Evolutionary conservation across 192 early-diverging fungal genomes (phyloP), one percentile per base, ranked within the genome.

Genomic region (Coemansia sp.): DNA sequence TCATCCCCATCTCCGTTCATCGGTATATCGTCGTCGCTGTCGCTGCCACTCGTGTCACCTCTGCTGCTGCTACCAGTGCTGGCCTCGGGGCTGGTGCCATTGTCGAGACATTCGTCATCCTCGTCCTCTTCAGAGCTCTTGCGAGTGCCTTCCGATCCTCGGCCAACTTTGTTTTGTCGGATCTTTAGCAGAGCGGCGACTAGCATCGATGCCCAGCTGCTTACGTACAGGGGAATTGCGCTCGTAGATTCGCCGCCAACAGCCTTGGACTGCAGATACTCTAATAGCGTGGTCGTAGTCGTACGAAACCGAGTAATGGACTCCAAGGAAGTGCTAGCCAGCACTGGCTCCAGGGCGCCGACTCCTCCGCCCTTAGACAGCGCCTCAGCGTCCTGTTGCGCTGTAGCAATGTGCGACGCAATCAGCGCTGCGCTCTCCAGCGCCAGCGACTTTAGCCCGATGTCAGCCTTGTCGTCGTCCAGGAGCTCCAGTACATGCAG

Each of bases 401-500:
- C 53, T 1, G 40, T 40, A 8, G 78, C 73, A 62, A 91, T 85
- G 38, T 83, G 85, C n/a, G 88, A 82, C 3, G 87, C 86, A 24
- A 92, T 85, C 0, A 68, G 77, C 0, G 90, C 92, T 0, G 89
- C 65, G 54, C 80, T 83, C 32, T 93, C 90, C 6, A 92, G 84
- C 12, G 89, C 88, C 67, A 92, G 69, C 5, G 70, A 70, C 41
- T 84, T 85, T 11, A 89, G 68, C 11, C 76, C 65, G 15, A 73
- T 70, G 25, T 90, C 89, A 0, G 88, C 62, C 57, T 87, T 86
- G 4, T 87, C 74, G 45, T 90, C 89, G 32, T 90, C 90, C 8
- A 91, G 63, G 43, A 82, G 75, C 24, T 84, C 86, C n/a, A 87
- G 87, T 78, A 95, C 80, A 7, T 93, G 81, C 37, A 85, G 86